phyloP scores from a whole-genome alignment of 495 filamentous ascomycete genomes.

The Penicillium samsonianum region DNA sequence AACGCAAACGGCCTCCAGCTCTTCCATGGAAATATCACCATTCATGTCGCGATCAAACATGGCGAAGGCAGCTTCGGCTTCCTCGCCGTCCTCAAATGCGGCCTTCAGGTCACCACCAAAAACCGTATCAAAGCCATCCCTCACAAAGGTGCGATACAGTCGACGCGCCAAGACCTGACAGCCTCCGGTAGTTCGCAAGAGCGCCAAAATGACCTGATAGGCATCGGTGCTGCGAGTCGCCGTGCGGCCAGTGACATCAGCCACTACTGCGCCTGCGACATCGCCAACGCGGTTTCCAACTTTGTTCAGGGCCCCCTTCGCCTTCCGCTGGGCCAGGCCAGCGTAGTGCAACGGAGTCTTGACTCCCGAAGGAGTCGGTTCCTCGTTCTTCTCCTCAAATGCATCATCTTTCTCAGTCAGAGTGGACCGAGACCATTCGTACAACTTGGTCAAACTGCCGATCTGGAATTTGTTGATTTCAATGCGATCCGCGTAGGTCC shows the following conservation, averaged over 20 bases:
- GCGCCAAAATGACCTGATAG: constrained; percentile 73
- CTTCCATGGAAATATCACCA: constrained; percentile 94
- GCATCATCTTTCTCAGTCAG: constrained; percentile 72
- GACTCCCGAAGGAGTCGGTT: constrained; percentile 51
- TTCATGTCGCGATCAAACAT: constrained; percentile 98
- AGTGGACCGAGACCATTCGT: constrained; percentile 73
- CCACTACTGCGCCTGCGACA: constrained; percentile 85
- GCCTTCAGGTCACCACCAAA: constrained; percentile 71
- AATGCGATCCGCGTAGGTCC: constrained; percentile 90
- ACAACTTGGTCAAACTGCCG: constrained; percentile 76
- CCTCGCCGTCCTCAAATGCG: constrained; percentile 82
- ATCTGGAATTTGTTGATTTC: constrained; percentile 92
- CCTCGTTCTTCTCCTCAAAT: constrained; percentile 56
- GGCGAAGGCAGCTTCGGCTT: constrained; percentile 85
- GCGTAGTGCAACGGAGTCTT: constrained; percentile 73
- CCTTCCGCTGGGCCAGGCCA: constrained; percentile 64
- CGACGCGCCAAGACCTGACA: constrained; percentile 88
- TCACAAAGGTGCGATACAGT: constrained; percentile 87
- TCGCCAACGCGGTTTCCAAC: constrained; percentile 87
- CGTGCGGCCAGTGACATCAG: constrained; percentile 85
- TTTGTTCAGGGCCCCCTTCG: constrained; percentile 70
- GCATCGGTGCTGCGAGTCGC: constrained; percentile 77
- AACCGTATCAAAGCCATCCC: constrained; percentile 72
- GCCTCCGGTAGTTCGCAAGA: constrained; percentile 70
- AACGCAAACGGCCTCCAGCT: constrained; percentile 89